Base-by-base conservation (phyloP, 345 rosid species). In the Excoecaria cochinchinensis region DNA sequence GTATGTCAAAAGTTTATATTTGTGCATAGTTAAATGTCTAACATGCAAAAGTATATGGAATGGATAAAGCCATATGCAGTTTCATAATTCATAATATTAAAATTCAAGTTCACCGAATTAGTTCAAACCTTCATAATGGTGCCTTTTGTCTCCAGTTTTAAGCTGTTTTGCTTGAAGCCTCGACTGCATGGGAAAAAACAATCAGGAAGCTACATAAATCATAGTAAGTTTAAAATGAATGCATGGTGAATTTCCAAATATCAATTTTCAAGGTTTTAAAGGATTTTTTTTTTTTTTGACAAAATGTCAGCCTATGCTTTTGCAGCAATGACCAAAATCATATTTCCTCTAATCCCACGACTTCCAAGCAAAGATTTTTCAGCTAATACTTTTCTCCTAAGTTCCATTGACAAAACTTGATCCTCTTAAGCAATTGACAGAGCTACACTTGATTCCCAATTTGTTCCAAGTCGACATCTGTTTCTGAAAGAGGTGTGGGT, bases 101-200 rank as follows among this genome's bases (percentile, higher is more conserved):
- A 9, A 44, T 36, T 6, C 48, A 25, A 25, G 15, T 42, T 25
- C 39, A 31, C 21, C 19, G 69, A 53, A 36, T 21, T 25, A 57
- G 19, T 61, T 60, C 80, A 60, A 57, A 91, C 99, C 99, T 93
- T 85, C 83, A 78, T 95, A 93, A 13, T 88, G 90, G 58, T 88
- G 97, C 78, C 89, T 91, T 82, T 80, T 90, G 82, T 93, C 97
- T 74, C 84, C 91, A 31, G 88, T 82, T 70, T 80, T 79, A 64
- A 80, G 80, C 80, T 95, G 98, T 82, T 91, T 95, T 39, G 97
- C 97, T 89, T 95, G 98, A 81, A 95, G 97, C 77, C 99, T 84
- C 2, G 99, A 77, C 94, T 90, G 87, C 38, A 75, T 73, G 77
- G 48, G 66, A 55, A 72, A 79, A 74, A 24, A 48, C 4, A 66